Base-by-base conservation (phyloP, 179 eudicot species). In the Silene noctiflora region DNA sequence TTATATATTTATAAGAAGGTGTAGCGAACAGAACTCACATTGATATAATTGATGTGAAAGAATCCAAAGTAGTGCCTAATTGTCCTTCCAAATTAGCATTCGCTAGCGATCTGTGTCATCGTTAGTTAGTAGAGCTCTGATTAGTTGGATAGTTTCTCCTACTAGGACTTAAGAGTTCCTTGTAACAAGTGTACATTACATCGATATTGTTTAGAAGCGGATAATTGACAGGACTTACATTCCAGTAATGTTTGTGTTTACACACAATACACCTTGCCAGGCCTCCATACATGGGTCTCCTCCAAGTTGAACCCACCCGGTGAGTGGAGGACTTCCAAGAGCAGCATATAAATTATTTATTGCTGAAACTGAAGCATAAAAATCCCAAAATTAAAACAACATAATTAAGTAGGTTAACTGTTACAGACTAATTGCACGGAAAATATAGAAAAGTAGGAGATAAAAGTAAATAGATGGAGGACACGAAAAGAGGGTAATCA, bases 211-310 rank as follows among this genome's bases (percentile, higher is more conserved):
- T 39, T 9, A 39, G 10, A 39, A 39, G 46, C 10, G 51, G 14
- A 27, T 9, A 62, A 61, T 53, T 6, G 10, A 7, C 51, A 42
- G 9, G 4, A 78, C 84, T 76, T 88, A 96, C 99, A 93, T 86
- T 75, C 88, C 87, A 29, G 79, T 86, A 65, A 96, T 87, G 81
- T 84, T 83, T 61, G 89, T 73, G 78, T 69, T 83, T 64, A 88
- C 92, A 80, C 99, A 96, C 20, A 4, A 81, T 20, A 96, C 96
- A 56, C 99, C 99, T 93, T 93, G 99, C 99, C 99, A 96, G 75
- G 82, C 74, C 7, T 86, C 97, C 51, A 76, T 61, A 74, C 99
- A 96, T 29, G 99, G 99, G 85, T 96, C 99, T 79, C 98, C 99
- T 73, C 90, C 98, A 62, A 73, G 77, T 44, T 92, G 85, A 68